Evolutionary conservation across 805 yeast species (phyloP).

Genomic region (Sugiyamaella valdiviana): DNA sequence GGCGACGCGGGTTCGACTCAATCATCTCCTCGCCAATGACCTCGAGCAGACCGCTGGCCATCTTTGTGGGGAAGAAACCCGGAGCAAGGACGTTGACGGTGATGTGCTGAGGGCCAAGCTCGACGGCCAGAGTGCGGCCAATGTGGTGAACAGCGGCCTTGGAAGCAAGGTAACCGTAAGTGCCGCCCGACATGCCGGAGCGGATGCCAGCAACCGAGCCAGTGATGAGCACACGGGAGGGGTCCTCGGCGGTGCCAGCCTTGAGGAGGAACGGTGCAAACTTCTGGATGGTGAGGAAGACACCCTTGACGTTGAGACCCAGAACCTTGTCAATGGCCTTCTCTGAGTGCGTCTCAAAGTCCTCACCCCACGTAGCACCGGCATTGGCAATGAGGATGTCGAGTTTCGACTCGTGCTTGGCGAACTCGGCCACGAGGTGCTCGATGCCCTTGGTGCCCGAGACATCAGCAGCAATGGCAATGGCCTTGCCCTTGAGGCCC

Average conservation of each 20-base stretch:
- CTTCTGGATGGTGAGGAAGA: slow-evolving; percentile 57
- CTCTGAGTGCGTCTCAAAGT: slow-evolving; percentile 53
- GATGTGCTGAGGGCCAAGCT: slow-evolving; percentile 59
- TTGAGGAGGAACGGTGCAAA: slow-evolving; percentile 52
- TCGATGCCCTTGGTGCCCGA: slow-evolving; percentile 45
- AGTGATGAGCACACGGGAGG: slow-evolving; percentile 58
- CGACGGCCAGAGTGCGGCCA: slow-evolving; percentile 56
- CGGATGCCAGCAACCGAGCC: slow-evolving; percentile 59
- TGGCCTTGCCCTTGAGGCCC: slow-evolving; percentile 31
- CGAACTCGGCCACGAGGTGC: slow-evolving; percentile 39
- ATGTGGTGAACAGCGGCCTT: slow-evolving; percentile 70
- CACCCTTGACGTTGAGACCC: slow-evolving; percentile 59
- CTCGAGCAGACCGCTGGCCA: slow-evolving; percentile 60
- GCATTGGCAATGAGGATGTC: slow-evolving; percentile 71
- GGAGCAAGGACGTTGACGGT: slow-evolving; percentile 70
- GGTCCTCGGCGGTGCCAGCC: slow-evolving; percentile 50
- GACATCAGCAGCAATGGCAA: slow-evolving; percentile 52
- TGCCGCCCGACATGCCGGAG: slow-evolving; percentile 41
- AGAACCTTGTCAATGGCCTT: slow-evolving; percentile 57
- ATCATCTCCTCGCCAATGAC: slow-evolving; percentile 48
- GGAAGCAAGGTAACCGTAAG: slow-evolving; percentile 67
- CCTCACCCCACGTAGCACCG: slow-evolving; percentile 75
- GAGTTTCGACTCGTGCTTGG: slow-evolving; percentile 38
- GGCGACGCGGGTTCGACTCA: slow-evolving; percentile 50
- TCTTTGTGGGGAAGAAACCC: slow-evolving; percentile 70